Base-by-base conservation (phyloP, 2,329 filamentous ascomycete species). In the Cladophialophora chaetospira region DNA sequence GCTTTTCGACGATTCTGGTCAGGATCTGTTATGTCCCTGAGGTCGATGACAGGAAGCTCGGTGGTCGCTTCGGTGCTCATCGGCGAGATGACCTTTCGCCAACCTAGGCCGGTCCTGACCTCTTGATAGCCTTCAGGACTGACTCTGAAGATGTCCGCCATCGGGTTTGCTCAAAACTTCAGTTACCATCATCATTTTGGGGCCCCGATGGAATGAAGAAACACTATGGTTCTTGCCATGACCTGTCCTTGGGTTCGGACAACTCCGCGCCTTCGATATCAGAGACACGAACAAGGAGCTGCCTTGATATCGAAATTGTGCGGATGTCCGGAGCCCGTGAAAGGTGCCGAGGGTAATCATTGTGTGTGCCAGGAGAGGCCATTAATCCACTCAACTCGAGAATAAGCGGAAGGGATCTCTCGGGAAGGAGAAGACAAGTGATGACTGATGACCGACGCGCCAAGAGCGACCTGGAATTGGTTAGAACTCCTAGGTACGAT, bases 21-120 rank as follows among this genome's bases (percentile, higher is more conserved):
- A n/a, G 35, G 31, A 2, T 66, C 51, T 43, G 72, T 71, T 49
- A 78, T 72, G 9, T 69, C 66, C 0, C 72, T 70, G 3, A 84
- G 67, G 63, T 84, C 79, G 48, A 84, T 79, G 29, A 84, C 66
- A 2, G 82, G 82, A 11, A 84, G 79, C 64, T 83, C 75, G 61
- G 68, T 71, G 3, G 69, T 46, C 3, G 53, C 55, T 17, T 49
- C 26, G 13, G 17, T 44, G 26, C 52, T 54, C 9, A 10, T 29
- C 2, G 42, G 17, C 38, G 59, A 46, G n/a, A 58, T 19, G 4
- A 58, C 44, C 25, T 17, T 25, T 17, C 59, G 59, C 59, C 59
- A 62, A 26, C 59, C 59, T 21, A 62, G 21, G 5, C 59, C 59
- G 3, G 59, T 62, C 15, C 38, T 48, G 28, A 62, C 45, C 28